phyloP scores from a whole-genome alignment of 768 basidiomycete species.

The Lactarius vividus region DNA sequence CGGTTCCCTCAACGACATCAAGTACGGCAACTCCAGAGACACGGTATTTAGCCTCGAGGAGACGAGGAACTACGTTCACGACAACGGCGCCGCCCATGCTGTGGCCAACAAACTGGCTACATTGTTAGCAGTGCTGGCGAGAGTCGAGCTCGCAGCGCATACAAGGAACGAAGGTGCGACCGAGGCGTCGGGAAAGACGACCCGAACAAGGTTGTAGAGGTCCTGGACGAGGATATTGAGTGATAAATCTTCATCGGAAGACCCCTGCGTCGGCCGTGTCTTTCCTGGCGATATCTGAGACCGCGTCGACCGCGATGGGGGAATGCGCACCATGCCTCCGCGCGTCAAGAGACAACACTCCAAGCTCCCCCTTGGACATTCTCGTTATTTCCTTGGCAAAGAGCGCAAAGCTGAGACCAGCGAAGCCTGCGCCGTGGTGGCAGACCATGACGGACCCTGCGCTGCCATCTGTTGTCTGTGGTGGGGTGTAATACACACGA shows the following conservation, averaged over 20 bases:
- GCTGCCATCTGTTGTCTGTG: conserved; percentile 46
- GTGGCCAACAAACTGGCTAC: conserved; percentile 77
- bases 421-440: conserved; percentile 95
- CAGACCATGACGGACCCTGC: conserved; percentile 73
- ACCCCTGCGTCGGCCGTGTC: conserved; percentile 46
- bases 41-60: conserved; percentile 66
- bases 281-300: conserved; percentile 50
- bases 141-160: conserved; percentile 29
- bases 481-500: conserved; percentile 82
- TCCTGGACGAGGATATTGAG: conserved; percentile 73
- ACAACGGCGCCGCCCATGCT: conserved; percentile 96
- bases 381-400: conserved; percentile 76
- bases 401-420: conserved; percentile 85
- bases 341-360: conserved; percentile 79
- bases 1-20: conserved; percentile 91
- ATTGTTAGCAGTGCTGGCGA: neutral
- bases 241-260: conserved; percentile 57
- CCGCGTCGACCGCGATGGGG: neutral
- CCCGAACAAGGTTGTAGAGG: conserved; percentile 63
- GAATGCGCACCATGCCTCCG: conserved; percentile 75
- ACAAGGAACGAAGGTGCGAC: conserved; percentile 75
- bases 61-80: conserved; percentile 60
- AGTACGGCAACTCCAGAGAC: conserved; percentile 78
- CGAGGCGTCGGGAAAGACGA: conserved; percentile 63
- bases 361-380: conserved; percentile 65